A percentile compares a stretch with the other conserved stretches of the same genome.
Evolutionary conservation across 768 basidiomycete species (phyloP).

Genomic region (Termitomyces sp.): DNA sequence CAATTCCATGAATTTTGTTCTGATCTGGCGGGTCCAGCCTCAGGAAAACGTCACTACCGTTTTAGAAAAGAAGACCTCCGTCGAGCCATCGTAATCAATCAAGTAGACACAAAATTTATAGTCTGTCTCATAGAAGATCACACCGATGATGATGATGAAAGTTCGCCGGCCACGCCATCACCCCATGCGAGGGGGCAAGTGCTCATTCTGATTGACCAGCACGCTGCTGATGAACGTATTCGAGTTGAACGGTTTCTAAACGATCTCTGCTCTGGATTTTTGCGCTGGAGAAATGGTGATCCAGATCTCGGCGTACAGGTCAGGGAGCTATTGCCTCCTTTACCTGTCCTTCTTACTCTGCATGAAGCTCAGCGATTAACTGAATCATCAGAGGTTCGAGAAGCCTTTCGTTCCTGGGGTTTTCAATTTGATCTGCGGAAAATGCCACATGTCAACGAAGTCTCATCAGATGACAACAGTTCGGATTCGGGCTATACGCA

Average conservation of each 20-base stretch:
- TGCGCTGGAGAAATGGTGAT: slow-evolving; percentile 32
- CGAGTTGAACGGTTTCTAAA: slow-evolving; percentile 82
- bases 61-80: slow-evolving; percentile 52
- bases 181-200: slow-evolving; percentile 12
- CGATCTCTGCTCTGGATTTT: slow-evolving; percentile 68
- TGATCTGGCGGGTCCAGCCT: not conserved
- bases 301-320: slow-evolving; percentile 27
- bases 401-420: slow-evolving; percentile 65
- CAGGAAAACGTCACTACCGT: slow-evolving; percentile 22
- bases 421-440: slow-evolving; percentile 42
- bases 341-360: slow-evolving; percentile 59
- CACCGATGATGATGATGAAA: slow-evolving; percentile 7
- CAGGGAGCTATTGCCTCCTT: slow-evolving; percentile 44
- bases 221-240: slow-evolving; percentile 96
- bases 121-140: slow-evolving; percentile 52
- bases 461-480: slow-evolving; percentile 21
- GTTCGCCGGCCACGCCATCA: slow-evolving; percentile 4
- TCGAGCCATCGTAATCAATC: slow-evolving; percentile 60
- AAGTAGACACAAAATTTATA: slow-evolving; percentile 91
- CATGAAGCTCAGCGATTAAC: slow-evolving; percentile 54
- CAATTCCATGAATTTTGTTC: slow-evolving; percentile 1
- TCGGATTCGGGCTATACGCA: slow-evolving; percentile 51
- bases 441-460: slow-evolving; percentile 6
- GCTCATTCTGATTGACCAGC: slow-evolving; percentile 89
- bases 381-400: slow-evolving; percentile 32